Conservation (phyloP, 2,329 filamentous ascomycete species). For the Venturia pyrina region DNA sequence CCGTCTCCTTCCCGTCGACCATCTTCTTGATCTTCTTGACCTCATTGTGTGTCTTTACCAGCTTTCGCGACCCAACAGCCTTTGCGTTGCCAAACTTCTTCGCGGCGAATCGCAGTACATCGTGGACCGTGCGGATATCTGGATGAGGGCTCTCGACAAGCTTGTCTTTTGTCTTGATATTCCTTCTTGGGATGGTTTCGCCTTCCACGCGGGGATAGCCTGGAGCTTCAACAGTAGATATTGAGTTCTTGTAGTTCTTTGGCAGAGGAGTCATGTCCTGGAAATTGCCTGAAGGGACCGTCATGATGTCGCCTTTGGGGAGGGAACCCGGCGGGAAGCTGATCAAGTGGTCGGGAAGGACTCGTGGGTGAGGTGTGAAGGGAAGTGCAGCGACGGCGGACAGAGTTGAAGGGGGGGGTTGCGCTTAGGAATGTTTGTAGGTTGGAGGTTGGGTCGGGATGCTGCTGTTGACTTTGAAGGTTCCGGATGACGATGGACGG, state of each 20-base stretch:
- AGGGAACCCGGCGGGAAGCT: background rate
- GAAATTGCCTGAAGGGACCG: slow-evolving; percentile 25
- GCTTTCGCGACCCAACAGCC: slow-evolving; percentile 54
- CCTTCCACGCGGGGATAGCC: slow-evolving; percentile 60
- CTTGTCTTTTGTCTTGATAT: slow-evolving; percentile 59
- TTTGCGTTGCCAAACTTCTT: slow-evolving; percentile 43
- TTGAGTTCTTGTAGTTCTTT: slow-evolving; percentile 49
- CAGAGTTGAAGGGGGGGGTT: background rate
- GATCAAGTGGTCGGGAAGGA: background rate
- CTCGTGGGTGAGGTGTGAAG: background rate
- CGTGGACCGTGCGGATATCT: slow-evolving; percentile 66
- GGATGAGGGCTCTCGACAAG: slow-evolving; percentile 56
- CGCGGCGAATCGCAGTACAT: slow-evolving; percentile 63
- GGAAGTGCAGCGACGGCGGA: background rate
- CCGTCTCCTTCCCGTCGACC: slow-evolving; percentile 65
- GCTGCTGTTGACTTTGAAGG: background rate
- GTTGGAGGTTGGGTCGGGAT: background rate
- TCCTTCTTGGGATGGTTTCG: slow-evolving; percentile 75
- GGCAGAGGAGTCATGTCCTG: slow-evolving; percentile 40
- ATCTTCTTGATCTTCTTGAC: slow-evolving; percentile 85
- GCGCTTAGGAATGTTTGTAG: background rate
- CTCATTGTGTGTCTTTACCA: slow-evolving; percentile 71
- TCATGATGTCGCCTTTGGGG: slow-evolving; percentile 13
- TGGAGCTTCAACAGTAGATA: slow-evolving; percentile 64
- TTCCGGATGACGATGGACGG: background rate